A percentile compares a stretch with the other conserved stretches of the same genome.
phyloP scores from a whole-genome alignment of 148 eudicot genomes.

The Salicornia ramosissima region DNA sequence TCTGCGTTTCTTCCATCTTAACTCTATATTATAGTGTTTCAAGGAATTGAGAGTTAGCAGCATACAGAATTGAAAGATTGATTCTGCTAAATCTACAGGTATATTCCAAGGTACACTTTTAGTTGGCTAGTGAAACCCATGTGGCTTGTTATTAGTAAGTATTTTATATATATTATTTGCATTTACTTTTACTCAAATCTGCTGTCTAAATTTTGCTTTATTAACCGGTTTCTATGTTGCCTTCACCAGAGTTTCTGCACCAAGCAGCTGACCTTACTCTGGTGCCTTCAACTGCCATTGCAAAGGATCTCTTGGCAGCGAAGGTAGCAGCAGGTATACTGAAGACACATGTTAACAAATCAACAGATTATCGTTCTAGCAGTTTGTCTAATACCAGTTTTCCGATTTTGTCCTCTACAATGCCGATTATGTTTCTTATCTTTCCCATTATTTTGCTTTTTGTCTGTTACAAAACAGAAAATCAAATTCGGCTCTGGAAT shows the following conservation, averaged over 20 bases:
- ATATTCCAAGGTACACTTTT: slow-evolving; percentile 94
- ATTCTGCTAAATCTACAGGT: slow-evolving; percentile 44
- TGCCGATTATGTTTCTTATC: neutral
- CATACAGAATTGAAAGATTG: slow-evolving; percentile 6
- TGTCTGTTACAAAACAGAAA: slow-evolving; percentile 31
- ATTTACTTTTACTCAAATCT: neutral
- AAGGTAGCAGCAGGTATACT: slow-evolving; percentile 77
- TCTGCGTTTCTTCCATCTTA: neutral
- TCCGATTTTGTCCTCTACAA: neutral
- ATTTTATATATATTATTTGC: neutral
- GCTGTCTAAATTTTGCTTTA: neutral
- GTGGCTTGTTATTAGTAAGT: slow-evolving; percentile 93
- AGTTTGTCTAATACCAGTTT: neutral
- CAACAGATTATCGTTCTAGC: neutral
- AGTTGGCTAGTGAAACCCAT: slow-evolving; percentile 98
- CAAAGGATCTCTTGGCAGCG: slow-evolving; percentile 78
- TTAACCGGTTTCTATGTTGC: neutral
- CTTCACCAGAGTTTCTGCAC: slow-evolving; percentile 76
- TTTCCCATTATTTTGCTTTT: neutral
- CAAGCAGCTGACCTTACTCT: slow-evolving; percentile 89
- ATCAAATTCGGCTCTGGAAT: slow-evolving; percentile 80
- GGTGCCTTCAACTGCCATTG: slow-evolving; percentile 97
- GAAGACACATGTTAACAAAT: neutral
- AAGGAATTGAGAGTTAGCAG: neutral
- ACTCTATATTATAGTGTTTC: neutral